Base-by-base conservation (phyloP, 768 basidiomycete species). In the Infundibulicybe gibba region DNA sequence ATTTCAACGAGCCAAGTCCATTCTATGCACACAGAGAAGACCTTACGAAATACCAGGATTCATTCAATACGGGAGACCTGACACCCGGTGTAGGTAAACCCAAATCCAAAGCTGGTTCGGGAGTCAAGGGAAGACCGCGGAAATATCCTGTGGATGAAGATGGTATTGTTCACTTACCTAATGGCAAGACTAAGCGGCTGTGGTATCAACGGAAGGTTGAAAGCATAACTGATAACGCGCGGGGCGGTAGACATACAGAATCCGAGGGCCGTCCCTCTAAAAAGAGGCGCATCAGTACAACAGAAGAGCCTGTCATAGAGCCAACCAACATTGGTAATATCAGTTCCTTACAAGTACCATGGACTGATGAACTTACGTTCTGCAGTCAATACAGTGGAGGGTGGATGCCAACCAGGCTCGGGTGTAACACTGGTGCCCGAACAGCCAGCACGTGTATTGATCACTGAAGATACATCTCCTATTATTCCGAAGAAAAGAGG, bases 51-150 rank as follows among this genome's bases (percentile, higher is more conserved):
- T 79, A 77, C 50, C 74, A 81, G 51, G 79, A 85, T 54, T 25
- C 25, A 25, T 25, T 25, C 25, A 25, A 25, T 25, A 25, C 25
- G 8, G 25, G 25, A 8, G 25, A 25, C 25, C 8, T 25, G 25
- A 25, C 25, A 25, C 8, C 25, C 25, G 8, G 25, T 8, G 57
- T 64, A 6, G 76, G 77, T 63, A 77, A 74, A 52, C 65, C 61
- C 32, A 57, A 56, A 14, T 58, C 65, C 31, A 64, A 61, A 41
- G 41, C 45, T 1, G 57, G 49, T 14, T 20, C 47, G 43, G 55
- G 54, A 56, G 68, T 76, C 43, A 87, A 85, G 60, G 82, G 81
- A 17, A 66, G 80, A 32, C 77, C 86, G 35, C 68, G 72, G 46
- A 87, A 79, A 53, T 51, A 57, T 37, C 53, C 51, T 17, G 38